These are phyloP conservation scores for Moesziomyces aphidis DNA, from an alignment of 1,284 basidiomycete genomes.

Conservation along the genomic window DNA sequence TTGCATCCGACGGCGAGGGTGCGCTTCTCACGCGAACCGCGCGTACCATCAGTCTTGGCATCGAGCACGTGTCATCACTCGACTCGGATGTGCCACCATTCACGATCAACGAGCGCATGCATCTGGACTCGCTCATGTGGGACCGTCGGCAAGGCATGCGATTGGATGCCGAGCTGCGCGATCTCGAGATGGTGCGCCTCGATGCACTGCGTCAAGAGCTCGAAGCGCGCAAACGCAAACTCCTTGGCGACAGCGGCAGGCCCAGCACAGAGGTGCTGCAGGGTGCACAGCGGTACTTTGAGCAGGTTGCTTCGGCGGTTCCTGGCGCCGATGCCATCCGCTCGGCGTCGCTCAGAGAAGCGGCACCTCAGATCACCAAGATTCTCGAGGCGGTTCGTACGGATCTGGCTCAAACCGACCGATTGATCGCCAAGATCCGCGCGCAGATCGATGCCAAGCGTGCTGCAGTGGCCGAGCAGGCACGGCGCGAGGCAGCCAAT, in stretches of 20 bases:
- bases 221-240: slow-evolving; percentile 29
- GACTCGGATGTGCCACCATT: slow-evolving; percentile 20
- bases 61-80: slow-evolving; percentile 22
- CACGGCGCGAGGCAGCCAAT: slow-evolving; percentile 28
- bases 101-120: slow-evolving; percentile 32
- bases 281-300: slow-evolving; percentile 40
- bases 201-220: slow-evolving; percentile 25
- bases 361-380: slow-evolving; percentile 27
- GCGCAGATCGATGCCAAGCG: slow-evolving; percentile 33
- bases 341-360: slow-evolving; percentile 22
- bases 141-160: slow-evolving; percentile 36
- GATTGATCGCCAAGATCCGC: slow-evolving; percentile 20
- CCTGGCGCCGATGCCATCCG: slow-evolving; percentile 22
- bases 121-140: slow-evolving; percentile 52
- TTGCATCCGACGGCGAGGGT: slow-evolving; percentile 43
- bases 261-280: slow-evolving; percentile 16
- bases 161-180: slow-evolving; percentile 33
- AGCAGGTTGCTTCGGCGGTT: slow-evolving; percentile 13
- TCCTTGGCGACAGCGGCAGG: slow-evolving; percentile 23
- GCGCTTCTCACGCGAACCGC: slow-evolving; percentile 36
- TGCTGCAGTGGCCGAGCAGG: slow-evolving; percentile 13
- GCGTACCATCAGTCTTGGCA: slow-evolving; percentile 25
- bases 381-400: slow-evolving; percentile 22
- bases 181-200: slow-evolving; percentile 24
- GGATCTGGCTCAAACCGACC: slow-evolving; percentile 27